These are phyloP conservation scores for Fusarium palustre DNA, from an alignment of 2,329 filamentous ascomycete species.

Conservation along the genomic window DNA sequence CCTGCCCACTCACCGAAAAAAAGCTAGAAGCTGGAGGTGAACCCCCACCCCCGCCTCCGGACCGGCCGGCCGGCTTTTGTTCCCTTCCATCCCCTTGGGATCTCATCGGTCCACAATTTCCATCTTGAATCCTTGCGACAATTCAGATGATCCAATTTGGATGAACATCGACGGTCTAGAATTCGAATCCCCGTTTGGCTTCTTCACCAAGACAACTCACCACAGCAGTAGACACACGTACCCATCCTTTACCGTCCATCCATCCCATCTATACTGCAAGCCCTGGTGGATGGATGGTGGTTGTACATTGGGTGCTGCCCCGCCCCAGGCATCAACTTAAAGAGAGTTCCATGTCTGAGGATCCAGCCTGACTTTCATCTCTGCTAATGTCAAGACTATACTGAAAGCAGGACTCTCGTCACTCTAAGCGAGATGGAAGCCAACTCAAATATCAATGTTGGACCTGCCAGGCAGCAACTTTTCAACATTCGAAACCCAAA, in stretches of 20 bases:
- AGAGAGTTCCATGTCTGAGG: slow-evolving; percentile 3
- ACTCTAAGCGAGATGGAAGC: neutral
- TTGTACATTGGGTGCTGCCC: slow-evolving; percentile 5
- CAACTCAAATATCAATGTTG: neutral
- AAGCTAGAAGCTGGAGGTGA: neutral
- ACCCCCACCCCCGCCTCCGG: slow-evolving; percentile 4
- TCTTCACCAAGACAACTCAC: slow-evolving; percentile 9
- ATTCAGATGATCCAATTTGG: slow-evolving; percentile 26
- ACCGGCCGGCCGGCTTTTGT: neutral
- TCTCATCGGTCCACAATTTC: slow-evolving; percentile 17
- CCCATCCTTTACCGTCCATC: neutral
- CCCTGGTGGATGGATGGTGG: neutral
- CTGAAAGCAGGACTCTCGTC: slow-evolving; percentile 4
- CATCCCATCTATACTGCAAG: neutral
- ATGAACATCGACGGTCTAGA: slow-evolving; percentile 18
- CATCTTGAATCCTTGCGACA: slow-evolving; percentile 13
- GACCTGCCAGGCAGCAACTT: slow-evolving; percentile 19
- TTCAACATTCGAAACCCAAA: slow-evolving; percentile 8
- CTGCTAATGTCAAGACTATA: slow-evolving; percentile 1
- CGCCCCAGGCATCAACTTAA: slow-evolving; percentile 36
- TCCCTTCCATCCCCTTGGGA: slow-evolving; percentile 1
- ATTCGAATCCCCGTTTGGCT: neutral
- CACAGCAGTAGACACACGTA: neutral
- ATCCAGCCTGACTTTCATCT: neutral
- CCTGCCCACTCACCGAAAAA: slow-evolving; percentile 7